Base-by-base conservation (phyloP, 257 asterid genomes). In the Prunella vulgaris region DNA sequence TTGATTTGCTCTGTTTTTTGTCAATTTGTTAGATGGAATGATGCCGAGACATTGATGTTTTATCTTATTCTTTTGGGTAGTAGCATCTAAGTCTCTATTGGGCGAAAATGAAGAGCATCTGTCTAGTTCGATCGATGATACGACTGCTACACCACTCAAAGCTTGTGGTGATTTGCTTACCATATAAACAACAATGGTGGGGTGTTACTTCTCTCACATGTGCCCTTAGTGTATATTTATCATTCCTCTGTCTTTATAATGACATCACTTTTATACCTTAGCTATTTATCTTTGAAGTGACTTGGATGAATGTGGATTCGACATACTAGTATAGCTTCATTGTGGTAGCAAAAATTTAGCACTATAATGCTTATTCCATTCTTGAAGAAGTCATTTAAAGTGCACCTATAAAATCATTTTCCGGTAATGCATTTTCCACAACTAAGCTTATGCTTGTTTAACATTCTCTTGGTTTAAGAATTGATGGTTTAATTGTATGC, bases 101-200 rank as follows among this genome's bases (percentile, higher is more conserved):
- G 70, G 74, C 83, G 75, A 76, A 62, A 82, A 68, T 12, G 90
- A 83, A 74, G 85, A 62, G 18, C 76, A 70, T 73, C 63, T 80
- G 74, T 71, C 88, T 24, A 79, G 59, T 71, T 61, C 83, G 68
- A 74, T 84, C 61, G 88, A 81, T 61, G 88, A 81, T 73, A 80
- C 70, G 70, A 81, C 85, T n/a, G n/a, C n/a, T 42, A 93, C 98
- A 62, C 98, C 98, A 18, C 77, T 88, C 63, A 90, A 87, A 82
- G 95, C 90, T 25, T 93, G 95, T 66, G 86, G 87, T 58, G 95
- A 90, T 76, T 88, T 74, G 82, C 84, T 66, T 81, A 84, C 81
- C 80, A 77, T 58, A 86, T 42, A 22, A 75, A 76, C 21, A 60
- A 32, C 74, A 56, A 65, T 18, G 90, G 96, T 87, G 73, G 40